Evolutionary conservation across 2,329 filamentous ascomycete genomes (phyloP).

Genomic region (Cadophora luteo-olivacea): DNA sequence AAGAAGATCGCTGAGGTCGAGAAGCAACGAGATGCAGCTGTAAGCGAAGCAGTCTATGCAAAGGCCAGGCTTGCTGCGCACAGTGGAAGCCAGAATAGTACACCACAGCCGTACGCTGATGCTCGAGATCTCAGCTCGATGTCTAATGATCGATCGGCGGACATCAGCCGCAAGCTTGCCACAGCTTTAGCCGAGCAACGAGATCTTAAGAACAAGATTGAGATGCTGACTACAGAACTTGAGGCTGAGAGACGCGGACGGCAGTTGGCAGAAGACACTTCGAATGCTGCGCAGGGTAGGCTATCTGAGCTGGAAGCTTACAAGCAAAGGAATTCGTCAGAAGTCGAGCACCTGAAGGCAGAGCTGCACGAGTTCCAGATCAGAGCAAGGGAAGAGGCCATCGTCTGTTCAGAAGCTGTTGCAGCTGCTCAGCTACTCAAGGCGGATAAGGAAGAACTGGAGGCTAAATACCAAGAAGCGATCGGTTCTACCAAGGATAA

Average conservation of each 20-base stretch:
- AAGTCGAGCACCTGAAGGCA: slow-evolving; percentile 83
- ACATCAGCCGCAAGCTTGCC: slow-evolving; percentile 85
- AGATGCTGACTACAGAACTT: slow-evolving; percentile 72
- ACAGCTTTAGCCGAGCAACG: slow-evolving; percentile 77
- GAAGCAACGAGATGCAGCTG: slow-evolving; percentile 91
- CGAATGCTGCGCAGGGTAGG: slow-evolving; percentile 80
- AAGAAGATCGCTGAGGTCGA: slow-evolving; percentile 93
- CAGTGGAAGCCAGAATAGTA: slow-evolving; percentile 67
- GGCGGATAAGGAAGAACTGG: slow-evolving; percentile 85
- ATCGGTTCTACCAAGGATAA: slow-evolving; percentile 73
- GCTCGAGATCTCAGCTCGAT: slow-evolving; percentile 63
- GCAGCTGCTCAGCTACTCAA: slow-evolving; percentile 76
- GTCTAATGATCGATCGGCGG: slow-evolving; percentile 68
- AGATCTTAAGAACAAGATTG: slow-evolving; percentile 79
- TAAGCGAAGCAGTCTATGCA: slow-evolving; percentile 92
- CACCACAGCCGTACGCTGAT: slow-evolving; percentile 64
- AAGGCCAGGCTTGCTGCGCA: slow-evolving; percentile 91
- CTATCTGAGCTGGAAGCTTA: slow-evolving; percentile 84
- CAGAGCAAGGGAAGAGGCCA: slow-evolving; percentile 79
- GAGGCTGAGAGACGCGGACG: slow-evolving; percentile 82
- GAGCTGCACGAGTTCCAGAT: slow-evolving; percentile 84
- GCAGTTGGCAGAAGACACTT: slow-evolving; percentile 86
- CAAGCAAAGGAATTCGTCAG: slow-evolving; percentile 81
- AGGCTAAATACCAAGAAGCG: slow-evolving; percentile 70
- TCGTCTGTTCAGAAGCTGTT: slow-evolving; percentile 78